These are phyloP conservation scores for Kuraishia floccosa DNA, from an alignment of 805 yeast genomes.

Conservation along the genomic window DNA sequence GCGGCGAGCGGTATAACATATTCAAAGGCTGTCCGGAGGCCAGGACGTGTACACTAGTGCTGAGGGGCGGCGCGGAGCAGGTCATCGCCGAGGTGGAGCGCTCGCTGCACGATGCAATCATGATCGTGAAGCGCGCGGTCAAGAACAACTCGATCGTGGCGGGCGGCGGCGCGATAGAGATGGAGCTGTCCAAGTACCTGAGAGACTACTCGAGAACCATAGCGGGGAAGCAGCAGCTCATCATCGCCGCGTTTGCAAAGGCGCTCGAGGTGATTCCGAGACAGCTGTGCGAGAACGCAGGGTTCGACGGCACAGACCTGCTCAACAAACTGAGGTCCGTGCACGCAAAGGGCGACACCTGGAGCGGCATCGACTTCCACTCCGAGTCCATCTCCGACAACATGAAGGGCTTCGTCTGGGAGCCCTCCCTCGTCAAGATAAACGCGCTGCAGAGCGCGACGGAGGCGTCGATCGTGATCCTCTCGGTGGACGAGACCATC, in stretches of 20 bases:
- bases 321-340: conserved; percentile 85
- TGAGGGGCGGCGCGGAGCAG: conserved; percentile 98
- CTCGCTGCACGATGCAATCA: conserved; percentile 94
- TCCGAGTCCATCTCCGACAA: conserved; percentile 77
- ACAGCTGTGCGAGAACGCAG: conserved; percentile 98
- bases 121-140: conserved; percentile 94
- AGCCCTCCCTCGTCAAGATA: conserved; percentile 87
- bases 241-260: conserved; percentile 85
- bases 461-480: conserved; percentile 88
- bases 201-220: conserved; percentile 81
- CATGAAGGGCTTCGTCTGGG: conserved; percentile 88
- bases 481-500: conserved; percentile 94
- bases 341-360: conserved; percentile 85
- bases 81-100: conserved; percentile 98
- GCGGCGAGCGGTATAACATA: conserved; percentile 88
- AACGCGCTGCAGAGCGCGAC: conserved; percentile 95
- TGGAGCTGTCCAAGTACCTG: conserved; percentile 85
- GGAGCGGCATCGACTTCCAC: conserved; percentile 91
- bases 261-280: conserved; percentile 95
- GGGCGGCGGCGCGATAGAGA: conserved; percentile 99
- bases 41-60: conserved; percentile 82
- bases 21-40: conserved; percentile 90
- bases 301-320: conserved; percentile 93
- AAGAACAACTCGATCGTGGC: conserved; percentile 84
- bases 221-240: conserved; percentile 92